These are phyloP conservation scores for Tilletia walkeri DNA, from an alignment of 1,284 basidiomycete genomes.

Conservation along the genomic window DNA sequence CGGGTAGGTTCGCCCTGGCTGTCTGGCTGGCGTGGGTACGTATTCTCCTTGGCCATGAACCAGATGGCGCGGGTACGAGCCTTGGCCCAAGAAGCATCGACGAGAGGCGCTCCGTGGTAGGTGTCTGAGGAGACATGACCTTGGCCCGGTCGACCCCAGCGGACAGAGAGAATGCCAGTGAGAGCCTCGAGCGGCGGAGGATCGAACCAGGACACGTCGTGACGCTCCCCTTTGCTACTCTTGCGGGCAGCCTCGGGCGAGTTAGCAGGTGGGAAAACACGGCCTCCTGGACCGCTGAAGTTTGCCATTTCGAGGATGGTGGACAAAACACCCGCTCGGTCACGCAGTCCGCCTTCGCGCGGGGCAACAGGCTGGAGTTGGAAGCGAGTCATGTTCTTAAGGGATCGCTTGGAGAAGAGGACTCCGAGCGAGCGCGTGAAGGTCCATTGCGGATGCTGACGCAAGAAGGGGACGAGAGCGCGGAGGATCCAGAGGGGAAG, in stretches of 20 bases:
- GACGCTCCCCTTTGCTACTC: slow-evolving; percentile 27
- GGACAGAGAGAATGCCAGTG: slow-evolving; percentile 45
- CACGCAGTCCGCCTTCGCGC: slow-evolving; percentile 44
- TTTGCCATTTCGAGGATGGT: slow-evolving; percentile 37
- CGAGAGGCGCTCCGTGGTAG: slow-evolving; percentile 46
- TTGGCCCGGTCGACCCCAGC: slow-evolving; percentile 27
- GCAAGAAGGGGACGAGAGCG: slow-evolving; percentile 33
- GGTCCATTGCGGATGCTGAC: slow-evolving; percentile 36
- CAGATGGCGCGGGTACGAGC: slow-evolving; percentile 41
- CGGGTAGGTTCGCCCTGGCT: slow-evolving; percentile 20
- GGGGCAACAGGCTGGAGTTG: slow-evolving; percentile 45
- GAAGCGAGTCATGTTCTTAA: slow-evolving; percentile 41
- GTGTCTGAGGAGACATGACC: slow-evolving; percentile 23
- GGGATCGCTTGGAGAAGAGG: slow-evolving; percentile 36
- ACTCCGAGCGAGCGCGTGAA: slow-evolving; percentile 36
- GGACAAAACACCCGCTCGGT: slow-evolving; percentile 38
- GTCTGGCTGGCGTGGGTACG: slow-evolving; percentile 31
- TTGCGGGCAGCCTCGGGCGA: slow-evolving; percentile 33
- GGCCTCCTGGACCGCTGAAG: slow-evolving; percentile 44
- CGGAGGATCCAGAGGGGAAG: slow-evolving; percentile 41
- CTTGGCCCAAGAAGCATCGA: slow-evolving; percentile 50
- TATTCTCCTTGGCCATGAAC: slow-evolving; percentile 44
- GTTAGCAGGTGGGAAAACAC: slow-evolving; percentile 33
- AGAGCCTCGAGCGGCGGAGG: slow-evolving; percentile 44
- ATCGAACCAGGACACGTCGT: slow-evolving; percentile 49